Base-by-base conservation (phyloP, 345 rosid genomes). In the Hevea brasiliensis region DNA sequence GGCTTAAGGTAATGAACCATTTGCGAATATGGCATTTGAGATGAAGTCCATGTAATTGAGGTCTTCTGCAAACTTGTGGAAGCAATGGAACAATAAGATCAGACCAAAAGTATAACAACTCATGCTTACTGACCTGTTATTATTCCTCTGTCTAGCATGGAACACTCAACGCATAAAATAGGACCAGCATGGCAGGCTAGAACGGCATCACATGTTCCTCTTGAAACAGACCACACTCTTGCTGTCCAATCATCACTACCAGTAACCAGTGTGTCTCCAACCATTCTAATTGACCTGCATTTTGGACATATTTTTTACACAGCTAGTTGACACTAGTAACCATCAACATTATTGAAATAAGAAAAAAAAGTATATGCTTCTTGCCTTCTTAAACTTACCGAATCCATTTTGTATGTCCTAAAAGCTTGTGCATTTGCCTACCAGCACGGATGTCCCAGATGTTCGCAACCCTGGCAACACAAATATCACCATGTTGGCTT, bases 221-320 rank as follows among this genome's bases (percentile, higher is more conserved):
- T 85, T 67, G 97, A 87, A 77, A 95, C 88, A 67, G 99, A 90
- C 99, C 99, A 96, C 65, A 96, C 84, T 85, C 99, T 87, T 63
- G 99, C 99, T 2, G 99, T 96, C 99, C 99, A 96, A 77, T 96
- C 99, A 84, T 96, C 99, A 79, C 99, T 90, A 62, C 98, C 99
- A 48, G 98, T 96, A 72, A 96, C 78, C 77, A 96, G 65, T 23
- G 97, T 93, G 77, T 96, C 99, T 41, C 90, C 97, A 37, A 89
- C 97, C 99, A 96, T 96, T 86, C 98, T 86, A 66, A 91, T 82
- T 59, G 97, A 87, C 85, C 99, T 96, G 92, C 85, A 88, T 62
- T 58, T 81, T 60, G 41, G 63, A 76, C 54, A 70, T 26, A 62
- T 60, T 54, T 51, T 29, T 67, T 44, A 70, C 27, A 57, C 32